Evolutionary conservation across 1,284 basidiomycete genomes (phyloP).

Genomic region (Phlebopus sp.): DNA sequence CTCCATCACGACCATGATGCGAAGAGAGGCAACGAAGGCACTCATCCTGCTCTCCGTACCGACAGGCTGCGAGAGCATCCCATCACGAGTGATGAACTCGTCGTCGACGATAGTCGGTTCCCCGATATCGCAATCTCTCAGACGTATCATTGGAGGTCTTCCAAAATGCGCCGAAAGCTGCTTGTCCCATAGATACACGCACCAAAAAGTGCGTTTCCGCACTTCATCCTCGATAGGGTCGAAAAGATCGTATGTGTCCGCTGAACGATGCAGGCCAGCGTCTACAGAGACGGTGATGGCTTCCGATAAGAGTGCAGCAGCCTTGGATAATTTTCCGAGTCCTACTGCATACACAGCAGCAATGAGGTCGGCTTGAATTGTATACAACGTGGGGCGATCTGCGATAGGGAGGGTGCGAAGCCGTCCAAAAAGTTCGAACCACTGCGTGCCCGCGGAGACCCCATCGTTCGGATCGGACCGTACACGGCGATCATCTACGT

Average conservation of each 20-base stretch:
- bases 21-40: constrained; percentile 73
- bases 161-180: constrained; percentile 84
- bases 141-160: constrained; percentile 77
- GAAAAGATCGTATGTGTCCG: constrained; percentile 87
- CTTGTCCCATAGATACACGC: constrained; percentile 92
- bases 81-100: constrained; percentile 77
- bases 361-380: constrained; percentile 82
- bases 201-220: constrained; percentile 90
- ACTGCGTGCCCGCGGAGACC: constrained; percentile 82
- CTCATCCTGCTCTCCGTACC: constrained; percentile 73
- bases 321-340: constrained; percentile 82
- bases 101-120: constrained; percentile 86
- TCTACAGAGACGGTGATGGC: constrained; percentile 83
- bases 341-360: constrained; percentile 88
- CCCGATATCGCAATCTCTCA: constrained; percentile 83
- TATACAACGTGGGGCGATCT: constrained; percentile 87
- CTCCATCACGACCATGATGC: constrained; percentile 83
- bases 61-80: constrained; percentile 62
- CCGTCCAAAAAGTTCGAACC: constrained; percentile 84
- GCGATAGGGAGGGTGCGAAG: constrained; percentile 81
- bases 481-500: constrained; percentile 86
- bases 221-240: constrained; percentile 85
- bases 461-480: constrained; percentile 77
- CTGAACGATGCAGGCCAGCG: constrained; percentile 81
- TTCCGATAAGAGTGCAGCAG: constrained; percentile 80